Evolutionary conservation across 75 land plant species (phyloP), one percentile per base, ranked within the genome.

Genomic region (Selaginella tamariscina): DNA sequence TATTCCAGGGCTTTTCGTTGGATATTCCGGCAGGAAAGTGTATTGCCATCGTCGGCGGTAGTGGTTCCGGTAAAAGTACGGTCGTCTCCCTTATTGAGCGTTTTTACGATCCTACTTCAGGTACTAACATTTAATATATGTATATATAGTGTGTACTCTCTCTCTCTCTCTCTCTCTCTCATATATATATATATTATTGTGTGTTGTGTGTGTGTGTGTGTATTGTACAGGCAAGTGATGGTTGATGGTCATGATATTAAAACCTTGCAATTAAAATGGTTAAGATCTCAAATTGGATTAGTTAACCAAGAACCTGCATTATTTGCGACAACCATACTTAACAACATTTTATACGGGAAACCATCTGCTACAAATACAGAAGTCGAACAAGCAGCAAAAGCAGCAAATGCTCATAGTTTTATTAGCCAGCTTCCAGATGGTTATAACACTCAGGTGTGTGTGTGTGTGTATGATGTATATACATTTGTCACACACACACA

Each of bases 221-320:
- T n/a, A n/a, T 59, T 59, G 21, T 59, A 5, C 8, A n/a, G 89
- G 13, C 60, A 85, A 71, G 75, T 87, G 24, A 55, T 85, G 73
- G 78, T 87, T 0, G 91, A 87, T 65, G 85, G 88, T 56, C 81
- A 77, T 68, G 83, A 87, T 73, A 82, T 87, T 69, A 87, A 73
- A 78, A 66, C 78, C 1, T 32, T 87, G 69, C 79, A 85, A 62
- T 54, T 87, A 73, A 78, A 81, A 64, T 87, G 91, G 91, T 70
- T 87, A 24, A 82, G 91, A 65, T 82, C 84, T 32, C 91, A 87
- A 68, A 85, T 87, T 0, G 91, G 91, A 54, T 82, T 87, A 0
- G 91, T 87, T 68, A 87, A 87, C 68, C 91, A 87, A 72, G 91
- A 87, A 71, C 91, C 91, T 21, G 91, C 88, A 11, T 75, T 87